Base-by-base conservation (phyloP, 495 filamentous ascomycete genomes). In the Lineolata rhizophorae region DNA sequence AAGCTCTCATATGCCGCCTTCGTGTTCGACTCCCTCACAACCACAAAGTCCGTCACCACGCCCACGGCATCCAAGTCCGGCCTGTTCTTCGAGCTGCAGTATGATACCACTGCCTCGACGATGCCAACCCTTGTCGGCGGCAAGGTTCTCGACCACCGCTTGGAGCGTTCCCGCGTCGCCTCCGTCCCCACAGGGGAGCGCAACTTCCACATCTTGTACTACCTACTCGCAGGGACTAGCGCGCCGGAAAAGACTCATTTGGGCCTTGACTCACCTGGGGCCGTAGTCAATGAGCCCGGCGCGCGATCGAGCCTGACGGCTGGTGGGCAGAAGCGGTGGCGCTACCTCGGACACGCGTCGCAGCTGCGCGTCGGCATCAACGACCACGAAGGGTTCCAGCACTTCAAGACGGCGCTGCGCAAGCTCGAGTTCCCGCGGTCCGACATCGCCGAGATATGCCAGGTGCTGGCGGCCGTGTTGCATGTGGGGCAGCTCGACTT, bases 401-500 rank as follows among this genome's bases (percentile, higher is more conserved):
- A 93, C 31, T 97, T 97, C 60, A 97, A 97, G 60, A 92, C 78
- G 0, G 87, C 87, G 2, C 56, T 97, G 31, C 58, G 85, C 28
- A 94, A 91, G 49, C 64, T 97, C 22, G 87, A 93, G 49, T 94
- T 97, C 41, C 79, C 84, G 1, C 65, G 82, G 15, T 69, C 71
- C 40, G 85, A 94, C 42, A 93, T 97, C 49, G 87, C 87, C 21
- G 84, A 93, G 47, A 77, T 95, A 35, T 97, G 87, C 49, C 85
- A 95, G 52, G 68, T 94, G 26, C 52, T 97, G 15, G 87, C 87
- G 14, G 67, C 65, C 44, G 90, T 97, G 38, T 62, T 97, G 10
- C 87, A 97, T 43, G 79, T 97, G 42, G 87, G 87, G 21, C 85
- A 97, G 48, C 61, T 97, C 9, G 87, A 95, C 30, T 97, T 97